A percentile compares a stretch with the other conserved stretches of the same genome.
phyloP scores from a whole-genome alignment of 208 protist genomes.

The Trypanosomatidae sp. region DNA sequence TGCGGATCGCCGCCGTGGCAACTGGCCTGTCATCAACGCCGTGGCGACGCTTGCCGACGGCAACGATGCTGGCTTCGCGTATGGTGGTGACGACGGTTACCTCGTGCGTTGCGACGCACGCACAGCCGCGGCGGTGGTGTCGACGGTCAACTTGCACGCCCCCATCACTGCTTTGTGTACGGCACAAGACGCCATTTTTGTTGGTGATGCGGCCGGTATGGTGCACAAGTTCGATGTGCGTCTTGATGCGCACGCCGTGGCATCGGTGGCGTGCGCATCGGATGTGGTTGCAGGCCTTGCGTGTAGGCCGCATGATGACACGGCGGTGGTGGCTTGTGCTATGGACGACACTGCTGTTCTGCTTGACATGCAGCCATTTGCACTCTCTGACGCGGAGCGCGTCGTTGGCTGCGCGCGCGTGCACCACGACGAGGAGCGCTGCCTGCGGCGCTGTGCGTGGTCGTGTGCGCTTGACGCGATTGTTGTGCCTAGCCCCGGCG shows the following conservation, averaged over 20 bases:
- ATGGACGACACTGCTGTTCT: slow-evolving; percentile 24
- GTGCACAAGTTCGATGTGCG: slow-evolving; percentile 57
- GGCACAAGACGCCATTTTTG: slow-evolving; percentile 32
- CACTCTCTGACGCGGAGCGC: slow-evolving; percentile 28
- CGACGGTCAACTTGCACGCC: slow-evolving; percentile 15
- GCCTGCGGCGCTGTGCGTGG: slow-evolving; percentile 35
- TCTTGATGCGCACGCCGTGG: slow-evolving; percentile 11
- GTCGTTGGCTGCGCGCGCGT: slow-evolving; percentile 17
- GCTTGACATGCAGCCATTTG: slow-evolving; percentile 63
- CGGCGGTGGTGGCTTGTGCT: slow-evolving; percentile 22
- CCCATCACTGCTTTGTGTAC: slow-evolving; percentile 36
- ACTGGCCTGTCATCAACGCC: slow-evolving; percentile 74
- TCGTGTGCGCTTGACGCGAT: slow-evolving; percentile 1
- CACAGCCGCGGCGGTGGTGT: slow-evolving; percentile 1
- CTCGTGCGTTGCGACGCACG: slow-evolving; percentile 27
- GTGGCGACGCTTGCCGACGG: slow-evolving; percentile 10
- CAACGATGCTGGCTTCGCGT: slow-evolving; percentile 10
- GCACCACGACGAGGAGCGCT: slow-evolving; percentile 15
- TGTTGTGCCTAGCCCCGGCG: slow-evolving; percentile 12
- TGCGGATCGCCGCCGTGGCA: slow-evolving; percentile 11
- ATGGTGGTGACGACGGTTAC: slow-evolving; percentile 74
- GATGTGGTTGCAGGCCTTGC: slow-evolving; percentile 19
- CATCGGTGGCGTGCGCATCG: slow-evolving; percentile 14
- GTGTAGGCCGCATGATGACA: slow-evolving; percentile 4
- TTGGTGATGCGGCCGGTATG: slow-evolving; percentile 46